Evolutionary conservation across 257 asterid genomes (phyloP).

Genomic region (Solanum virginianum): DNA sequence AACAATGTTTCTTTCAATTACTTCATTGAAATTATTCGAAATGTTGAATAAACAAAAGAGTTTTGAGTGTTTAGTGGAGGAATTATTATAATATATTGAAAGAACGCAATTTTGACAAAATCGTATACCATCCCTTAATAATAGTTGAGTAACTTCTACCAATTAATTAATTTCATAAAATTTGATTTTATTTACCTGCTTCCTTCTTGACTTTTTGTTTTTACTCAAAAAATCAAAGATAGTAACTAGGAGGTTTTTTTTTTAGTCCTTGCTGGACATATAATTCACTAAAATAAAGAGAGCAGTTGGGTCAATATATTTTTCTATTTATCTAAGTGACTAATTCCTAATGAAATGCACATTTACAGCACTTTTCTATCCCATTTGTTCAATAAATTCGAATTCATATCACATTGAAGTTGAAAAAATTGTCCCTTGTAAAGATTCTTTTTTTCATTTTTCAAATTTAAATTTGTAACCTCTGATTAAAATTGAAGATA

Average conservation of each 20-base stretch:
- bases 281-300: not conserved
- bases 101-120: not conserved
- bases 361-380: not conserved
- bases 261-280: not conserved
- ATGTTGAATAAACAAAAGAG: not conserved
- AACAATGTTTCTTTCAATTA: not conserved
- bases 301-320: not conserved
- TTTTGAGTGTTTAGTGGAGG: not conserved
- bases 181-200: not conserved
- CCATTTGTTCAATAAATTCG: not conserved
- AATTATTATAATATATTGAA: not conserved
- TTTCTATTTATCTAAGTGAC: not conserved
- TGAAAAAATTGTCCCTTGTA: not conserved
- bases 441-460: too few species aligned
- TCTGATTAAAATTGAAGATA: not conserved
- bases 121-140: not conserved
- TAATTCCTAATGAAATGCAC: not conserved
- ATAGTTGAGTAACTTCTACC: not conserved
- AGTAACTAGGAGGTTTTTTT: not conserved
- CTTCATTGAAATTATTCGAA: not conserved
- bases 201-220: not conserved
- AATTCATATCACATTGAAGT: not conserved
- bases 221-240: not conserved
- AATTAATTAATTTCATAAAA: not conserved
- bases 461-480: accelerated